phyloP scores from a whole-genome alignment of 129 eudicot genomes.

The Silybum marianum region DNA sequence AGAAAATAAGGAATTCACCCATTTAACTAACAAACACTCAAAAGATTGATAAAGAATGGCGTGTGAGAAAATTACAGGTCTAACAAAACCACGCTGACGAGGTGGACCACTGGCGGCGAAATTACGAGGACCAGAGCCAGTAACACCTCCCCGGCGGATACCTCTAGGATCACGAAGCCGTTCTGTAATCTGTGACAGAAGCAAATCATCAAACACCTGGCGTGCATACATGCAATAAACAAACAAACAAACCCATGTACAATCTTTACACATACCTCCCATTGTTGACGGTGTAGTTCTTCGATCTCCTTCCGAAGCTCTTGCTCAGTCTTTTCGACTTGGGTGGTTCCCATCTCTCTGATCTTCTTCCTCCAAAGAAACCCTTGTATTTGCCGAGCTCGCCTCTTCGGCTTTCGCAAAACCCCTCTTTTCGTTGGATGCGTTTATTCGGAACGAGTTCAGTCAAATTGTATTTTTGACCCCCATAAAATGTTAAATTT shows the following conservation, averaged over 20 bases:
- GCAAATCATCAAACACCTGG: constrained; percentile 15
- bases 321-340: constrained; percentile 81
- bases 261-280: constrained; percentile 53
- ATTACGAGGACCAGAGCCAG: constrained; percentile 70
- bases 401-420: constrained; percentile 19
- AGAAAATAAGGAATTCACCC: background rate
- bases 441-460: background rate
- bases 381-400: constrained; percentile 30
- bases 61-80: constrained; percentile 51
- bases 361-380: constrained; percentile 26
- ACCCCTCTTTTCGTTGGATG: constrained; percentile 23
- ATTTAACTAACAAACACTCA: background rate
- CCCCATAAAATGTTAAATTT: background rate
- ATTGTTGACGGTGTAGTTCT: constrained; percentile 82
- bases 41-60: constrained; percentile 1
- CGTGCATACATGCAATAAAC: background rate
- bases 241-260: background rate
- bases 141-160: constrained; percentile 76
- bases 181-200: constrained; percentile 61
- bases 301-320: constrained; percentile 93
- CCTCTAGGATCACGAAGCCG: constrained; percentile 96
- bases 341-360: constrained; percentile 59
- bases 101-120: constrained; percentile 50
- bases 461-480: background rate
- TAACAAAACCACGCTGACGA: constrained; percentile 84